Base-by-base conservation (phyloP, 2,329 filamentous ascomycete species). In the Cryphonectria parasitica region DNA sequence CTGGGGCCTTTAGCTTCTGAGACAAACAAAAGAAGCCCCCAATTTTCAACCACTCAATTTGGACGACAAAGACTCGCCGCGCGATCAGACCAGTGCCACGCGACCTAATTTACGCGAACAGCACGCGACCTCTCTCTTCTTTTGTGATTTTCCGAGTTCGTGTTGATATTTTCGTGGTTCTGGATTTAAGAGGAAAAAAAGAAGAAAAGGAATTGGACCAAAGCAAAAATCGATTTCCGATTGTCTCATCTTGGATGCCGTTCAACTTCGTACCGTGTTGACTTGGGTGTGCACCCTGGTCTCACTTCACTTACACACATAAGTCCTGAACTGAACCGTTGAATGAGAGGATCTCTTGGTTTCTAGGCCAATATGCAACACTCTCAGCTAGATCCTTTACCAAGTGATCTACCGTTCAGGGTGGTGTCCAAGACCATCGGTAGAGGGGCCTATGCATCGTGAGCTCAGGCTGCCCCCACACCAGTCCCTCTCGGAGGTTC, bases 391-490 rank as follows among this genome's bases (percentile, higher is more conserved):
- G 94, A 94, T 78, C 94, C 95, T 74, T 85, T 98, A 66, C 96
- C 96, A 34, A 84, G 78, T 73, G 90, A 97, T 77, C 86, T 99
- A 65, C 96, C 96, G 67, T 99, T 99, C 81, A 90, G 95, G 74
- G 91, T 99, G 78, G 88, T 99, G 77, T 98, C 96, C 72, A 96
- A 96, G 80, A 99, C 96, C 19, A 97, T 99, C 76, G 96, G 96
- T 69, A 92, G 94, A 79, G 96, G 96, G 76, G 96, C 96, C 76
- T 99, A 99, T 87, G 96, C 96, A 79, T 98, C 94, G 95, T 98
- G 83, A 82, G 82, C 82, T 62, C 64, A 70, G 62, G 54, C 65
- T 68, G 54, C 17, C 31, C 39, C 64, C 67, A 41, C 73, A 39
- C 36, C 36, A 39, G 70, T 69, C 64, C 36, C 69, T 69, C 65